Evolutionary conservation across 345 rosid genomes (phyloP), one percentile per base, ranked within the genome.

Genomic region (Mercurialis annua): DNA sequence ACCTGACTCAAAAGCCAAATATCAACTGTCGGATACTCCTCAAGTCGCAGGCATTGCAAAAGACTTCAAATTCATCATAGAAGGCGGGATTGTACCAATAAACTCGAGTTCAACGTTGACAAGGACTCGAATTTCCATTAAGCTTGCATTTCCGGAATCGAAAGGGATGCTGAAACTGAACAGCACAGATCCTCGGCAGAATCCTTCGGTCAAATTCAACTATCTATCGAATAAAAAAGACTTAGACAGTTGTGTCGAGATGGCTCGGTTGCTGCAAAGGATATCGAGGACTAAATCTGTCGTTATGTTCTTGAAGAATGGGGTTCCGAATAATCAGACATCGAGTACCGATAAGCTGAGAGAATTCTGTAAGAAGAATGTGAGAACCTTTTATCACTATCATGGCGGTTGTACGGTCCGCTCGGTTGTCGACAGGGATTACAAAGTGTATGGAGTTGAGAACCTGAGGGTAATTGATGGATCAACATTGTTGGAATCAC

Each of bases 401-500:
- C 90, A 87, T 46, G 93, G 95, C 0, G 93, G 93, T 5, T 87
- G 92, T 59, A 46, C 61, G 1, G 70, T 78, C 14, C 93, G 96
- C 51, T 78, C 81, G 0, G 96, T 89, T 3, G 92, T 87, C 15
- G 86, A 83, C 50, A 53, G 67, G 17, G 80, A 83, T 16, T 89
- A 82, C 15, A 83, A 72, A 52, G 89, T 86, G n/a, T 56, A 70
- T 24, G 85, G 92, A n/a, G 73, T 74, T 2, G 60, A 78, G 55
- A 69, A 86, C 1, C 56, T 87, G 69, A 84, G 94, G 73, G 90
- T 90, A 0, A 65, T 88, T 2, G 95, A 92, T 65, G 90, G 92
- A 4, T 90, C 92, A 47, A 92, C 94, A 14, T 82, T 87, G 48
- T 58, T 66, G 57, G 90, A 82, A 61, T 89, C 94, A 20, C 98